phyloP scores from a whole-genome alignment of 768 basidiomycete species.

The Termitomyces eurrhizus region DNA sequence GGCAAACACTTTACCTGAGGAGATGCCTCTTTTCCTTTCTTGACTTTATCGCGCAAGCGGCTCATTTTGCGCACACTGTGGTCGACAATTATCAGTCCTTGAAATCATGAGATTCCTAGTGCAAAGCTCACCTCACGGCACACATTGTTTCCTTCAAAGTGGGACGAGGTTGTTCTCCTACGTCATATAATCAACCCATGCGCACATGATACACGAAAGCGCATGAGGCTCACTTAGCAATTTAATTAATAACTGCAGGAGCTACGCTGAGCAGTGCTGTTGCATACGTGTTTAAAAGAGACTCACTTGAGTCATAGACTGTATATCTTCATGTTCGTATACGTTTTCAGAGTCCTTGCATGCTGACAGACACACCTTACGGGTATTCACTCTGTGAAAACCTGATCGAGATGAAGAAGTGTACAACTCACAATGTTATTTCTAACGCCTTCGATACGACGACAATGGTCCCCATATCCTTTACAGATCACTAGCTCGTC shows the following conservation, averaged over 20 bases:
- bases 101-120: background rate
- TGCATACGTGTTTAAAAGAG: too few species aligned
- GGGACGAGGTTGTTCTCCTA: background rate
- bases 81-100: background rate
- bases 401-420: too few species aligned
- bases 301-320: too few species aligned
- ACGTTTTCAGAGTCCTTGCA: slow-evolving; percentile 6
- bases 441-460: too few species aligned
- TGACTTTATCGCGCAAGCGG: too few species aligned
- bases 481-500: too few species aligned
- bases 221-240: background rate
- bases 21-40: too few species aligned
- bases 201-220: background rate
- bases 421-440: too few species aligned
- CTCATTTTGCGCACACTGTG: background rate
- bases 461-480: too few species aligned
- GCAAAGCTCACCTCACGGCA: background rate
- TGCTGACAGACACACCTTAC: background rate
- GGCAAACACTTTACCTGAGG: too few species aligned
- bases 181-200: background rate
- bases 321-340: background rate
- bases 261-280: background rate
- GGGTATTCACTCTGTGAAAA: too few species aligned
- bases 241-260: background rate
- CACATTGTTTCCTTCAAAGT: slow-evolving; percentile 5